These are phyloP conservation scores for Hygrophorus russula DNA, from an alignment of 768 basidiomycete genomes.

Conservation along the genomic window DNA sequence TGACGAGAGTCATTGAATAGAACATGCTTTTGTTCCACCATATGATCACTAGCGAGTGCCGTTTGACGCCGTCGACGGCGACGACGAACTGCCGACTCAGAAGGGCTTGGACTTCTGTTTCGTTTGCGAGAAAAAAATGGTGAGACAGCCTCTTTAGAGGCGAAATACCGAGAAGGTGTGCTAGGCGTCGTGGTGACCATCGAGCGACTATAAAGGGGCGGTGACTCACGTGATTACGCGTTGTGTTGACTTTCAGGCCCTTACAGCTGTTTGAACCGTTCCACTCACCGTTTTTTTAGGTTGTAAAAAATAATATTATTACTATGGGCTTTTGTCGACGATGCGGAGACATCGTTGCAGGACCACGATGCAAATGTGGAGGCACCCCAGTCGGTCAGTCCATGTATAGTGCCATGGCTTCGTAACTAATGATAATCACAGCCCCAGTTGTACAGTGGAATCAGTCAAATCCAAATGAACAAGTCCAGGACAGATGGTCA, in stretches of 20 bases:
- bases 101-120: constrained; percentile 1
- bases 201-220: background rate
- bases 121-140: constrained; percentile 6
- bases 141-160: background rate
- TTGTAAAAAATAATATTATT: background rate
- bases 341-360: constrained; percentile 74
- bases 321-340: constrained; percentile 77
- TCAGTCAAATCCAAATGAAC: constrained; percentile 27
- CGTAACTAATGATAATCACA: constrained; percentile 16
- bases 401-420: constrained; percentile 7
- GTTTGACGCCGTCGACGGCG: background rate
- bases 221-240: too few species aligned
- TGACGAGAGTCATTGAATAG: constrained; percentile 14
- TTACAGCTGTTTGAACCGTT: background rate
- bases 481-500: constrained; percentile 61
- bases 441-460: constrained; percentile 67
- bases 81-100: background rate
- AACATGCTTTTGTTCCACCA: background rate
- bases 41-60: background rate
- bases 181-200: too few species aligned
- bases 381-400: constrained; percentile 65
- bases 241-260: too few species aligned
- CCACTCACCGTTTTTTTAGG: background rate
- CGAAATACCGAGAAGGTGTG: too few species aligned
- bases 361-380: constrained; percentile 69